These are phyloP conservation scores for Cyclanthera cordifolia DNA, from an alignment of 306 rosid species.

Conservation along the genomic window DNA sequence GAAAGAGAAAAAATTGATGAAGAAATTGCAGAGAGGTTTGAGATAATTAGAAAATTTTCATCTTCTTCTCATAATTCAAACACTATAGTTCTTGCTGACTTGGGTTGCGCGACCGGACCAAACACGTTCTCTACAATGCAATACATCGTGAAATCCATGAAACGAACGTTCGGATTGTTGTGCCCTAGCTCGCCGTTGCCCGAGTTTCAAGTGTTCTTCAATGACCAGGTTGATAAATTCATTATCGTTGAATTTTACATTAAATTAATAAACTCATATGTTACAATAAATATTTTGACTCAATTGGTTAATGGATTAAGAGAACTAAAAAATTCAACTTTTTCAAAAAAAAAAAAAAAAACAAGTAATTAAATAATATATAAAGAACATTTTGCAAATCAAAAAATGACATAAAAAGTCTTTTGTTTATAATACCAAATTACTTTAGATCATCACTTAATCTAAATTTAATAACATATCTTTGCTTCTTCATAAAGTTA, in stretches of 20 bases:
- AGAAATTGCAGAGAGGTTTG: conserved; percentile 23
- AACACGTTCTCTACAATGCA: conserved; percentile 23
- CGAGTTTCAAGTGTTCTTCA: conserved; percentile 27
- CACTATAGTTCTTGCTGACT: conserved; percentile 22
- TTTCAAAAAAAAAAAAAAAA: no score
- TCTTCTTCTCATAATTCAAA: conserved; percentile 7
- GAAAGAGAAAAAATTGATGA: conserved; percentile 22
- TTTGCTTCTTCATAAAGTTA: no score
- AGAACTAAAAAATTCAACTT: no score
- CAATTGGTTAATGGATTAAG: no score
- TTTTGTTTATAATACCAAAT: not conserved
- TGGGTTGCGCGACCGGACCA: conserved; percentile 32
- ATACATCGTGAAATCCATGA: conserved; percentile 20
- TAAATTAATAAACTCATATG: no score
- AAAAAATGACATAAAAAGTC: not conserved
- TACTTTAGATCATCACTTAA: not conserved
- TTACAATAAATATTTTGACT: no score
- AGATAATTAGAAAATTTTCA: not conserved
- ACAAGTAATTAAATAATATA: no score
- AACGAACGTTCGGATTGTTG: not conserved
- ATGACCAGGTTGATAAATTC: conserved; percentile 15
- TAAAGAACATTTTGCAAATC: no score
- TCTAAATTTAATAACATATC: no score
- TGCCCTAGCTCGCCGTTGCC: not conserved
- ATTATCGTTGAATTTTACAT: not conserved